Evolutionary conservation across 306 rosid species (phyloP).

Genomic region (Trifolium repens): DNA sequence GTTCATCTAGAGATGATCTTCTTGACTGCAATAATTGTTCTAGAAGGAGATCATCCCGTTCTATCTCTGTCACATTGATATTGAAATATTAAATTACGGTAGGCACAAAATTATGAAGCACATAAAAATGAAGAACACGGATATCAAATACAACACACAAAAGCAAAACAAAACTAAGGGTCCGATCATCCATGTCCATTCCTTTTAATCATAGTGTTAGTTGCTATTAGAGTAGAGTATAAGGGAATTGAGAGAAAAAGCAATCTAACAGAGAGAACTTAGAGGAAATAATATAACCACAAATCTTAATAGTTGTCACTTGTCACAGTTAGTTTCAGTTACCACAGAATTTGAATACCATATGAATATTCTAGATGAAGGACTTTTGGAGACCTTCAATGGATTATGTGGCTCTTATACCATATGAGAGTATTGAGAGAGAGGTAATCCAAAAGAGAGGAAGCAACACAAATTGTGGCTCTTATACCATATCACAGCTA

Average conservation of each 20-base stretch:
- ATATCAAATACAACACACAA: not conserved
- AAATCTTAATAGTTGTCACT: not conserved
- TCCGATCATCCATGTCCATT: not conserved
- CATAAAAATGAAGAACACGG: slow-evolving; percentile 1
- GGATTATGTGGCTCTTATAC: not conserved
- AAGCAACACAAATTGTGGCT: not conserved
- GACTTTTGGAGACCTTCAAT: not conserved
- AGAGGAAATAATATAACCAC: not conserved
- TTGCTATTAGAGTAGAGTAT: not conserved
- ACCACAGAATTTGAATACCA: not conserved
- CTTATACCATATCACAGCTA: not conserved
- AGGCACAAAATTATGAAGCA: slow-evolving; percentile 21
- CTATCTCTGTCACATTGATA: slow-evolving; percentile 67
- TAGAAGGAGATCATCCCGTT: slow-evolving; percentile 84
- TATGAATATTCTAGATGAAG: not conserved
- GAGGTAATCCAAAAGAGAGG: not conserved
- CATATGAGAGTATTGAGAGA: not conserved
- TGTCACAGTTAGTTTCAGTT: not conserved
- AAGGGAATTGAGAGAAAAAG: not conserved
- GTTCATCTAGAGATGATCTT: slow-evolving; percentile 60
- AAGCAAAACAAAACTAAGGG: not conserved
- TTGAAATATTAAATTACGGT: slow-evolving; percentile 36
- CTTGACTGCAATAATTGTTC: slow-evolving; percentile 73
- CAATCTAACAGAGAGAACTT: not conserved
- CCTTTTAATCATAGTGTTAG: slow-evolving; percentile 10